phyloP scores from a whole-genome alignment of 345 rosid species.

The Populus pruinosa region DNA sequence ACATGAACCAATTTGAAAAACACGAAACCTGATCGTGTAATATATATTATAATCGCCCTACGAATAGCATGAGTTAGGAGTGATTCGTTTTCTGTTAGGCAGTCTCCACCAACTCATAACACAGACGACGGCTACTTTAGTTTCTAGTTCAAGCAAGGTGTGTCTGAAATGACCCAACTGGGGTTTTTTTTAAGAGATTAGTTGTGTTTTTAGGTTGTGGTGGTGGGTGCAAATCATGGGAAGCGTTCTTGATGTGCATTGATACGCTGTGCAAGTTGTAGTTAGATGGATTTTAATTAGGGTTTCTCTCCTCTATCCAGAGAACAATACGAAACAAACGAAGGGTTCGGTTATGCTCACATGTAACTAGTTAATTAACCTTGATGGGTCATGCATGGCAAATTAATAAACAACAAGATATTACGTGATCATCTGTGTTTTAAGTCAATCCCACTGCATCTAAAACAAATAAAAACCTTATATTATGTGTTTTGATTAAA shows the following conservation, averaged over 20 bases:
- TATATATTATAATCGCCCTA: conserved; percentile 8
- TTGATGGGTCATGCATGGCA: no score
- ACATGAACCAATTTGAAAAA: no score
- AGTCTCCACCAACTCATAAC: conserved; percentile 23
- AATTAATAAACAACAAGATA: no score
- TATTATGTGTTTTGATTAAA: no score
- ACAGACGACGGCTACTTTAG: background rate
- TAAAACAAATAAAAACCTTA: no score
- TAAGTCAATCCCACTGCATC: no score
- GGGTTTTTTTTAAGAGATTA: background rate
- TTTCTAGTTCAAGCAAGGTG: background rate
- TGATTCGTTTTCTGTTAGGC: conserved; percentile 37
- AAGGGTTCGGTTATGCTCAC: background rate
- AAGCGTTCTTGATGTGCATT: background rate
- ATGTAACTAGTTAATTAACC: no score
- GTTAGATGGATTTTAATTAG: background rate
- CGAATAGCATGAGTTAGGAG: conserved; percentile 9
- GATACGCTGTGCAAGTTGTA: background rate
- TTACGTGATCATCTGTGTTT: no score
- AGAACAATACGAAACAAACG: no score
- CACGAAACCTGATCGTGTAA: background rate
- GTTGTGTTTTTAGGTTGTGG: conserved; percentile 1
- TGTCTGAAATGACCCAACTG: background rate
- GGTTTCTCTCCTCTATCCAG: background rate
- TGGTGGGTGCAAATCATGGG: conserved; percentile 14